Evolutionary conservation across 441 rosid genomes (phyloP).

Genomic region (Populus hybrid): DNA sequence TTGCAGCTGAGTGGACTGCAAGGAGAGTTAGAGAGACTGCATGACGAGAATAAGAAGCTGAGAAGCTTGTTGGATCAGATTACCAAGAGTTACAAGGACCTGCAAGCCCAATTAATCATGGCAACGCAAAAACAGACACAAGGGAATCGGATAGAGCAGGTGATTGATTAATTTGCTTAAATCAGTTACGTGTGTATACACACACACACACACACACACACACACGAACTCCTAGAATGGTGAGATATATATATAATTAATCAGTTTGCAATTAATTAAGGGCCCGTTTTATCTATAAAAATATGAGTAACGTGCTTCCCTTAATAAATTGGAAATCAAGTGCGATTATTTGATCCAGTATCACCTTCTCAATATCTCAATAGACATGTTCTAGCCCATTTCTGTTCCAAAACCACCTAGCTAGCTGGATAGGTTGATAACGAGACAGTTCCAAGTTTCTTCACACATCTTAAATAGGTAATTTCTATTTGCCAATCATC

Average conservation of each 20-base stretch:
- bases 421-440: not conserved
- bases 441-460: not conserved
- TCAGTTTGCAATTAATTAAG: no score
- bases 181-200: not conserved
- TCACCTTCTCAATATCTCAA: conserved; percentile 18
- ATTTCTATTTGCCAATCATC: not conserved
- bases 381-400: conserved; percentile 7
- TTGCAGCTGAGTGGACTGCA: conserved; percentile 40
- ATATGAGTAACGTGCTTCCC: conserved; percentile 35
- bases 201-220: no score
- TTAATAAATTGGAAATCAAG: conserved; percentile 30
- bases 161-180: conserved; percentile 14
- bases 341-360: conserved; percentile 22
- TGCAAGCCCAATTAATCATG: conserved; percentile 56
- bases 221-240: not conserved
- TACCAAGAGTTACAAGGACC: conserved; percentile 43
- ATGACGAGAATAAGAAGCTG: conserved; percentile 66
- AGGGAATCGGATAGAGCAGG: conserved; percentile 41
- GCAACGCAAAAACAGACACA: conserved; percentile 55
- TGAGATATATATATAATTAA: not conserved
- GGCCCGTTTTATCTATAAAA: conserved; percentile 9
- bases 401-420: conserved; percentile 12
- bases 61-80: conserved; percentile 55
- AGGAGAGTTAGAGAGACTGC: conserved; percentile 48
- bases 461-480: not conserved